Conservation (phyloP, 202 grass and related monocot genomes). For the Miscanthus sacchariflorus region DNA sequence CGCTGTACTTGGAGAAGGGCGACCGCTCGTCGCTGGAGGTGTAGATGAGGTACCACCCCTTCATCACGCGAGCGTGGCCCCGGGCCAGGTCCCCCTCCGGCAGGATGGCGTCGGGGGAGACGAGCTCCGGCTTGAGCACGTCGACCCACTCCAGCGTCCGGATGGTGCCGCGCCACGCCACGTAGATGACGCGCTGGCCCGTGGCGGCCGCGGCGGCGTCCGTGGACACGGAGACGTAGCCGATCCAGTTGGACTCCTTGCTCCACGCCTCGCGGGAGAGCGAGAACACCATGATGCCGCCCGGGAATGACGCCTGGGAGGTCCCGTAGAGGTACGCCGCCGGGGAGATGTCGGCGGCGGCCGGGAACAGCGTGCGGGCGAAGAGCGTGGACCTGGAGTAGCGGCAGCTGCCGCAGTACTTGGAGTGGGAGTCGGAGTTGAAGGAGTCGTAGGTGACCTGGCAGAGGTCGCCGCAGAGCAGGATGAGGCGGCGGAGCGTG, state of each 20-base stretch:
- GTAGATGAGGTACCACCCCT: slow-evolving; percentile 92
- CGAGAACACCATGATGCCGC: slow-evolving; percentile 65
- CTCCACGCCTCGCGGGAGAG: slow-evolving; percentile 80
- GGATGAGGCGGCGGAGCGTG: slow-evolving; percentile 73
- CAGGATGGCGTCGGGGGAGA: slow-evolving; percentile 62
- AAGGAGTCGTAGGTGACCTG: slow-evolving; percentile 95
- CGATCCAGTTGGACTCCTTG: slow-evolving; percentile 96
- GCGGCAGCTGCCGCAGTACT: slow-evolving; percentile 84
- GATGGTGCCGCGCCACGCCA: slow-evolving; percentile 87
- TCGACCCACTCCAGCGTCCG: slow-evolving; percentile 83
- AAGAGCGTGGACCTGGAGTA: slow-evolving; percentile 74
- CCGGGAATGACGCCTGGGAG: slow-evolving; percentile 50
- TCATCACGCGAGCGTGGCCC: slow-evolving; percentile 65
- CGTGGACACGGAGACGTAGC: slow-evolving; percentile 74
- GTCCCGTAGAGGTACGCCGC: slow-evolving; percentile 81
- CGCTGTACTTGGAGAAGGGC: slow-evolving; percentile 70
- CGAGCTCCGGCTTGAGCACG: slow-evolving; percentile 69
- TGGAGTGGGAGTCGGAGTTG: slow-evolving; percentile 71
- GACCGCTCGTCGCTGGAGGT: slow-evolving; percentile 71
- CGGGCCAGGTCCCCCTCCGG: slow-evolving; percentile 43
- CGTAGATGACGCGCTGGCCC: slow-evolving; percentile 78
- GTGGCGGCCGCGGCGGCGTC: slow-evolving; percentile 58
- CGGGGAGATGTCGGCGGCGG: slow-evolving; percentile 57
- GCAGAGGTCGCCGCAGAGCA: slow-evolving; percentile 85
- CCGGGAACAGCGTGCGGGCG: slow-evolving; percentile 56